phyloP scores from a whole-genome alignment of 1,139 yeast genomes.

The Yamadazyma jaroonii region DNA sequence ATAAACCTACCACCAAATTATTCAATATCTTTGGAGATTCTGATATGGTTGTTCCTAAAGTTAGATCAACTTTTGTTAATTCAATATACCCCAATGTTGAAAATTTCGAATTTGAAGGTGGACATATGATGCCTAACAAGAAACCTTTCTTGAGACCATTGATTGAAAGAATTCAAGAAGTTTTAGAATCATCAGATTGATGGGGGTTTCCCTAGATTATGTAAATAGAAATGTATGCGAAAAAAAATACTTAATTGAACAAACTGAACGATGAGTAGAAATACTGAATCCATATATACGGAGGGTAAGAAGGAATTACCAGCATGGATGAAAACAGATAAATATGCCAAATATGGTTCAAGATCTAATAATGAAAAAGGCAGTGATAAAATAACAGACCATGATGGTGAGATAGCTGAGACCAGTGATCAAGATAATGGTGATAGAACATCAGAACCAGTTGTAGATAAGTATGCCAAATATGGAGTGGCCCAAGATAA shows the following conservation, averaged over 20 bases:
- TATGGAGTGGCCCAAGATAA: conserved; percentile 18
- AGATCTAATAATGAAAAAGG: conserved; percentile 8
- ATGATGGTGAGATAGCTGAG: neutral
- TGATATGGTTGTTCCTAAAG: conserved; percentile 34
- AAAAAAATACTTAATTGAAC: no score
- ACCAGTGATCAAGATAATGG: neutral
- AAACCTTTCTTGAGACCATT: conserved; percentile 26
- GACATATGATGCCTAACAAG: conserved; percentile 37
- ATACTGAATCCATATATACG: conserved; percentile 16
- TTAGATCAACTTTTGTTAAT: conserved; percentile 27
- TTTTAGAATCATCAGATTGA: neutral
- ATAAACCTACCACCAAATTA: conserved; percentile 14
- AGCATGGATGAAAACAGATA: conserved; percentile 41
- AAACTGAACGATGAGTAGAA: conserved; percentile 5
- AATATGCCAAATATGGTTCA: conserved; percentile 41
- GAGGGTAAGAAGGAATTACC: conserved; percentile 27
- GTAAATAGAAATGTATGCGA: neutral
- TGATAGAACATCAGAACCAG: neutral
- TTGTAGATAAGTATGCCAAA: conserved; percentile 28
- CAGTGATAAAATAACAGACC: conserved; percentile 8
- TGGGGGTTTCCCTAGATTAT: neutral
- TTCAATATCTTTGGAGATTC: conserved; percentile 29
- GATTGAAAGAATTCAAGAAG: conserved; percentile 21
- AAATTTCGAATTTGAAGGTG: conserved; percentile 31
- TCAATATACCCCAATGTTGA: conserved; percentile 18